Conservation (phyloP, 495 filamentous ascomycete genomes). For the Ascobolus immersus region DNA sequence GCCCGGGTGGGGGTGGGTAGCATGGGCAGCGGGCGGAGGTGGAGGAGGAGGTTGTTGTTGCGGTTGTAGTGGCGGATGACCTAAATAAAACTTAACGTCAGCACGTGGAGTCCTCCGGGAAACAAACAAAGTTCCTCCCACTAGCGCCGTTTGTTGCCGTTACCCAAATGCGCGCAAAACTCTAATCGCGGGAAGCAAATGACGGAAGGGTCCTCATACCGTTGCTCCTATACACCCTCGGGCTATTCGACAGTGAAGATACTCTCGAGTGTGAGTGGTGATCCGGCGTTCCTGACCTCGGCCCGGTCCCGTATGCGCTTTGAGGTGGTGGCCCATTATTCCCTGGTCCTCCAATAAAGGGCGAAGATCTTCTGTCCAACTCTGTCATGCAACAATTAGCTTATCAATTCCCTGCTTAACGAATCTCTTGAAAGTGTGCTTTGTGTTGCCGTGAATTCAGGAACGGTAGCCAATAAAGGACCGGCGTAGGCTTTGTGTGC, state of each 20-base stretch:
- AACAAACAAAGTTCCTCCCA: too few species aligned
- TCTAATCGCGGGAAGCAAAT: not conserved
- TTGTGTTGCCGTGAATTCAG: too few species aligned
- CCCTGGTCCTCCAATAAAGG: not conserved
- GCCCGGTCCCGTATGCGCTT: not conserved
- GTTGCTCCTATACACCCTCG: not conserved
- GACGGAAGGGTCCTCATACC: not conserved
- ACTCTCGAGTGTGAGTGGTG: not conserved
- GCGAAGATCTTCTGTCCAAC: not conserved
- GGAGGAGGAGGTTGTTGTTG: not conserved
- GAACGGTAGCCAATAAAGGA: too few species aligned
- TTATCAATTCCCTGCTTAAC: too few species aligned
- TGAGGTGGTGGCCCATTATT: not conserved
- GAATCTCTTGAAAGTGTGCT: too few species aligned
- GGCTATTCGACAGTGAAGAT: not conserved
- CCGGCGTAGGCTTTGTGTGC: too few species aligned
- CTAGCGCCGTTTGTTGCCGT: not conserved
- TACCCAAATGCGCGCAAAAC: not conserved
- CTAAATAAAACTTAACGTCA: too few species aligned
- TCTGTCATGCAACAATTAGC: not conserved
- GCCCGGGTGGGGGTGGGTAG: too few species aligned
- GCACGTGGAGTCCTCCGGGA: too few species aligned
- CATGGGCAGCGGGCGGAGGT: not conserved
- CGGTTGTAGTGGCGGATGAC: too few species aligned
- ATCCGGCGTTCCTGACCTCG: not conserved